Evolutionary conservation across 139 green algal species (phyloP), one percentile per base, ranked within the genome.

Genomic region (Penium margaritaceum): DNA sequence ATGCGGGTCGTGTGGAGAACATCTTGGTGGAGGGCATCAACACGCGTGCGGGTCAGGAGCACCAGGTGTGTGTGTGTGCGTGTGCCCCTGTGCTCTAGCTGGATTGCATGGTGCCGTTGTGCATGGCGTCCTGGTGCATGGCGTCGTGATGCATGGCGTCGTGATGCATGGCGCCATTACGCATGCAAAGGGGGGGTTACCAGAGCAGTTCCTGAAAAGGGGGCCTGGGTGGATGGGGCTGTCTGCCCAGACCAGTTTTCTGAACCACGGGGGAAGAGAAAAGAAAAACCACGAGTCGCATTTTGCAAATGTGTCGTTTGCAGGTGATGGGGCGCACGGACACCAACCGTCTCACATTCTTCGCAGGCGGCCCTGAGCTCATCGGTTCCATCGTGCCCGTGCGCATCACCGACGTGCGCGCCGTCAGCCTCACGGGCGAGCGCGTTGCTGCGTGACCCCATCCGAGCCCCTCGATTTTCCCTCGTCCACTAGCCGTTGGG

Each of bases 271-370:
- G n/a, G n/a, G n/a, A n/a, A n/a, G n/a, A n/a, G n/a, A n/a, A n/a
- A n/a, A n/a, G n/a, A n/a, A n/a, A n/a, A n/a, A n/a, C n/a, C n/a
- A n/a, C n/a, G n/a, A n/a, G n/a, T n/a, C n/a, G n/a, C n/a, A n/a
- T 66, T 39, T 57, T 14, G 15, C 17, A 66, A 57, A 21, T 57
- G 14, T 66, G 30, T 14, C 30, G 17, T 36, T 14, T 24, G 27
- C 86, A 95, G 83, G 89, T 90, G 1, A 90, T 88, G 75, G 93
- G 92, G 29, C 82, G 92, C 68, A 91, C 84, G 36, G 80, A 85
- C 19, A 89, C 94, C 83, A 97, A 97, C 85, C 94, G 95, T 81
- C 76, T 97, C 33, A 83, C 84, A 27, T 97, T 95, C 86, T 97
- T 96, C 64, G 69, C 85, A 19, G 91, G 89, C 0, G 82, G 93